Conservation (phyloP, 768 basidiomycete genomes). For the Hortiboletus flavorubellus region DNA sequence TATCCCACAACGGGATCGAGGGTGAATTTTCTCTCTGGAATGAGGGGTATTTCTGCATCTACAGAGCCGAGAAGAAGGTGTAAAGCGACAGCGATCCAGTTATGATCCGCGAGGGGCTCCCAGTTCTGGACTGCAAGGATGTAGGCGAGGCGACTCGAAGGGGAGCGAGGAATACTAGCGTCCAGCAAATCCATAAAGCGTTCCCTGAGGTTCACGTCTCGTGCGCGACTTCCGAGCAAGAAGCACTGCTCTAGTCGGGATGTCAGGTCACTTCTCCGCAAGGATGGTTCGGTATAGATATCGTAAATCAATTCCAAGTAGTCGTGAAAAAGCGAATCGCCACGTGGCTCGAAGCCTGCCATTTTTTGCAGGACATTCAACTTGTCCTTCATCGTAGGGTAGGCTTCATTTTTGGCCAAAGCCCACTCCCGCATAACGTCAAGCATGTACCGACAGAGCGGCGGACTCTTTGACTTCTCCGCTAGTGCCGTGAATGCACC, state of each 20-base stretch:
- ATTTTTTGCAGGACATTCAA: conserved; percentile 86
- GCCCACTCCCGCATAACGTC: conserved; percentile 89
- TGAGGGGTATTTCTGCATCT: conserved; percentile 42
- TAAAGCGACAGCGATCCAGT: conserved; percentile 92
- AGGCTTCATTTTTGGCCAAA: conserved; percentile 77
- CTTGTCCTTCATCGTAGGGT: conserved; percentile 95
- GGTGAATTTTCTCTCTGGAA: conserved; percentile 39
- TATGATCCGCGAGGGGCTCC: conserved; percentile 88
- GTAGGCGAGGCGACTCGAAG: conserved; percentile 81
- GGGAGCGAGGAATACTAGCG: conserved; percentile 77
- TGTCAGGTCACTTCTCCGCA: conserved; percentile 92
- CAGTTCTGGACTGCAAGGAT: conserved; percentile 92
- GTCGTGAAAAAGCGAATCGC: conserved; percentile 73
- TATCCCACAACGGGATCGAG: conserved; percentile 32
- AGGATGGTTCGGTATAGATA: conserved; percentile 83
- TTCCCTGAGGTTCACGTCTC: conserved; percentile 74
- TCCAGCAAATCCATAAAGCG: conserved; percentile 90
- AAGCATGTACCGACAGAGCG: conserved; percentile 80
- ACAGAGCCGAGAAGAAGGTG: conserved; percentile 84
- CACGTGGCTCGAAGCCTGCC: conserved; percentile 75
- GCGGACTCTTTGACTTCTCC: conserved; percentile 81
- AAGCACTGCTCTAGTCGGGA: conserved; percentile 91
- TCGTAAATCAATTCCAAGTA: conserved; percentile 91
- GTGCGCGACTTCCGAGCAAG: conserved; percentile 84
- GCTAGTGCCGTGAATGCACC: conserved; percentile 75